Percentiles rank a stretch among this genome's conserved stretches.
Conservation (phyloP, 129 eudicot genomes). For the Logfia minima region DNA sequence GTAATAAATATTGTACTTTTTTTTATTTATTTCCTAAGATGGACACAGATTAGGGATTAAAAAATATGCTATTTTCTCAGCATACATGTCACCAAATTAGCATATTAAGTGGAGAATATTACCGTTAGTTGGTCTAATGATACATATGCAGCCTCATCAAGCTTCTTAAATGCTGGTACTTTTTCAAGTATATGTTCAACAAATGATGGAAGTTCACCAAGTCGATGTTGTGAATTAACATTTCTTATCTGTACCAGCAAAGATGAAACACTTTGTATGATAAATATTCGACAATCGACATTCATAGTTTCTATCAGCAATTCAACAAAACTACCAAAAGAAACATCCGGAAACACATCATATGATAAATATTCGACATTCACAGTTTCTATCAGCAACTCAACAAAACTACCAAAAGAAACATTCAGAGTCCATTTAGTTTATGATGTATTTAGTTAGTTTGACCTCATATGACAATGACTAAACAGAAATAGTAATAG, state of each 20-base stretch:
- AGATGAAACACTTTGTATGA: not conserved
- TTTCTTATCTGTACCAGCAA: constrained; percentile 72
- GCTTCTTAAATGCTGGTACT: constrained; percentile 46
- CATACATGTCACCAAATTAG: not conserved
- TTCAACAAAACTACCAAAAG: constrained; percentile 12
- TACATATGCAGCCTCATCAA: constrained; percentile 47
- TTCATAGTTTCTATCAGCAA: not conserved
- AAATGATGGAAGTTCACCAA: constrained; percentile 90
- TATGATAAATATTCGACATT: not conserved
- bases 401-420: constrained; percentile 8
- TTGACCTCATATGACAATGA: constrained; percentile 3
- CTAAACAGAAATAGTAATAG: not conserved
- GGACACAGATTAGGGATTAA: not conserved
- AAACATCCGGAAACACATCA: not conserved
- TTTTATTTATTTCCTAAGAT: not conserved
- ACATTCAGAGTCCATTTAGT: not conserved
- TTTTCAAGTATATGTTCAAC: constrained; percentile 59
- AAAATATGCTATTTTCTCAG: not conserved
- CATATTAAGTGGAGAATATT: not conserved
- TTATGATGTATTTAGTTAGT: not conserved
- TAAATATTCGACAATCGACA: constrained; percentile 5
- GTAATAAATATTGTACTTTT: too few species aligned
- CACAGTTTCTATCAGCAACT: not conserved
- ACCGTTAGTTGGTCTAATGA: constrained; percentile 86
- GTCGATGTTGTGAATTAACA: constrained; percentile 57